Evolutionary conservation across 1,284 basidiomycete species (phyloP), one percentile per base, ranked within the genome.

Genomic region (Tetrapyrgos nigripes): DNA sequence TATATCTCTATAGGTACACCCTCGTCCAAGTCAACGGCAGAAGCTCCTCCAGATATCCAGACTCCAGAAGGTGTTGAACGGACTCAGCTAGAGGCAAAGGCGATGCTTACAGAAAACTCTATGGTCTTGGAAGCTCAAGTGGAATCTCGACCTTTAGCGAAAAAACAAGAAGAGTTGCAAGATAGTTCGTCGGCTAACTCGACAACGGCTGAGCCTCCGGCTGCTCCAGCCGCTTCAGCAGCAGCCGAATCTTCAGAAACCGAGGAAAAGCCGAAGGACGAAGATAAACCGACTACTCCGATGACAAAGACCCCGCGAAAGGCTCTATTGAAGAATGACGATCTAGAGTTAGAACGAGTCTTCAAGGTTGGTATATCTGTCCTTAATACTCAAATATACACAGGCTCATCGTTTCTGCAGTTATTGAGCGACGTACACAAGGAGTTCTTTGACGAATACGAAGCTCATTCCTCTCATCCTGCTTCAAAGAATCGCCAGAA

Each of bases 271-370:
- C 67, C 67, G 27, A 64, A 67, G 14, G 67, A 70, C 31, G 63
- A 69, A 27, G 28, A 58, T 17, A 55, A 63, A 26, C 62, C 60
- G 23, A 50, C 59, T 21, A 31, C 52, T 24, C 37, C 62, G 21
- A 58, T 58, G 29, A 70, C 70, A 50, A 83, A 82, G 62, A 66
- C 66, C 33, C 73, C 74, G 19, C 83, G 82, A 50, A 92, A 90
- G 66, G 91, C 94, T 0, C 74, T 98, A 27, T 77, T 98, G 53
- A 94, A 91, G 71, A 92, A 96, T 60, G 86, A 96, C 63, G 97
- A 99, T 72, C 70, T 72, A n/a, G 97, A 99, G 76, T 81, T 99
- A 48, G 77, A 80, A 14, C 82, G 97, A 19, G 80, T 98, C 11
- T 82, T 85, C 58, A 82, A 81, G 70, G 95, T 94, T 66, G 61